Evolutionary conservation across 345 rosid genomes (phyloP).

Genomic region (Heritiera littoralis): DNA sequence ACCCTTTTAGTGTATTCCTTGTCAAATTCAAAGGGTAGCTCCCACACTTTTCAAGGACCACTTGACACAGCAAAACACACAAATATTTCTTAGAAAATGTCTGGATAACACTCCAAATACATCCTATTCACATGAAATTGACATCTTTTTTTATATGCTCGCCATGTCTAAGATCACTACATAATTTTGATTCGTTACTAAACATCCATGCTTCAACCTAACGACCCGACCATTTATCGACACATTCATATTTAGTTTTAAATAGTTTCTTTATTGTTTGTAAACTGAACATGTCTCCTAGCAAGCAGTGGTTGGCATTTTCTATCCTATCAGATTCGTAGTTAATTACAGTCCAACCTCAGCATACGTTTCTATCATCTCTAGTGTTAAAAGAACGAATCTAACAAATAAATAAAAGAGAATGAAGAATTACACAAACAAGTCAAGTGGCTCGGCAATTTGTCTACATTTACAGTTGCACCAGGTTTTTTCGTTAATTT

Average conservation of each 20-base stretch:
- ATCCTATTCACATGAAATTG: constrained; percentile 14
- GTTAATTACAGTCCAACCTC: background rate
- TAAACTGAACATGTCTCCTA: background rate
- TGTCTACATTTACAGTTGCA: too few relatives aligned
- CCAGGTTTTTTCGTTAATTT: too few relatives aligned
- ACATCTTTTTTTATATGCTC: constrained; percentile 1
- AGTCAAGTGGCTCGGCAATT: too few relatives aligned
- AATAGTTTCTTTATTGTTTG: background rate
- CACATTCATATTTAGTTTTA: constrained; percentile 6
- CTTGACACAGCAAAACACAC: background rate
- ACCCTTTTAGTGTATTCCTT: background rate
- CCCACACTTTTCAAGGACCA: constrained; percentile 18
- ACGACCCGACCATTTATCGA: background rate
- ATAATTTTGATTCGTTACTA: constrained; percentile 5
- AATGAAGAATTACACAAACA: too few relatives aligned
- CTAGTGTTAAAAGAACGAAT: too few relatives aligned
- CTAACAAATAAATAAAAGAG: too few relatives aligned
- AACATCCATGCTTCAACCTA: constrained; percentile 14
- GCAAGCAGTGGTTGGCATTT: background rate
- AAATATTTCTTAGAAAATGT: background rate
- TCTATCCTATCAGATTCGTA: background rate
- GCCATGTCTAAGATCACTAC: background rate
- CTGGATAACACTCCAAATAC: background rate
- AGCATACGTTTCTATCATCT: background rate
- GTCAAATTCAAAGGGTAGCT: background rate